These are phyloP conservation scores for Coniosporium apollinis DNA, from an alignment of 495 filamentous ascomycete species.

Conservation along the genomic window DNA sequence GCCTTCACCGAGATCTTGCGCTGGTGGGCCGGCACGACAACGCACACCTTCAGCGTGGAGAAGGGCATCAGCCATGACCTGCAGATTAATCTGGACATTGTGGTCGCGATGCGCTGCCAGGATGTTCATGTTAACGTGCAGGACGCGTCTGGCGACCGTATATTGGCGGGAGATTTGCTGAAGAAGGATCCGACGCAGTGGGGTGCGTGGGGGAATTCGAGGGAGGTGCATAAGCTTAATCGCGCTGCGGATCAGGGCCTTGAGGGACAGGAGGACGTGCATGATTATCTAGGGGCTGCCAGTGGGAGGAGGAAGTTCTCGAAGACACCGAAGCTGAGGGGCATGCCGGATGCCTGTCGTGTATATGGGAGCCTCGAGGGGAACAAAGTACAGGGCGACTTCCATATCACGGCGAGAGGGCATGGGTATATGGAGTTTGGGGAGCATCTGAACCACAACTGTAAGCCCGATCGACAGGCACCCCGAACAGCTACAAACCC, in stretches of 20 bases:
- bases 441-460: constrained; percentile 65
- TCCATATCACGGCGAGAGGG: constrained; percentile 90
- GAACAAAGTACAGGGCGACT: constrained; percentile 95
- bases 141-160: constrained; percentile 81
- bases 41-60: constrained; percentile 85
- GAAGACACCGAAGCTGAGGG: constrained; percentile 51
- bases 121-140: constrained; percentile 93
- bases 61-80: constrained; percentile 74
- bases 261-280: constrained; percentile 39
- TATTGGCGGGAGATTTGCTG: constrained; percentile 64
- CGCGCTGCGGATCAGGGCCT: constrained; percentile 21
- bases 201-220: constrained; percentile 59
- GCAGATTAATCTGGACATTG: constrained; percentile 90
- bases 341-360: constrained; percentile 50
- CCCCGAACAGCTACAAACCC: not conserved
- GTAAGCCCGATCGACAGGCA: constrained; percentile 31
- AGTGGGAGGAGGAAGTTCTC: constrained; percentile 47
- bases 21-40: constrained; percentile 70
- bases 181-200: constrained; percentile 63
- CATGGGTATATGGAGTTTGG: constrained; percentile 77
- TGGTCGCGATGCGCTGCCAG: constrained; percentile 77
- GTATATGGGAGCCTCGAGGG: constrained; percentile 80
- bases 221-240: constrained; percentile 51
- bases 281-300: constrained; percentile 51
- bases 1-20: constrained; percentile 57